Evolutionary conservation across 768 basidiomycete species (phyloP).

Genomic region (Leucosporidium yakuticum): DNA sequence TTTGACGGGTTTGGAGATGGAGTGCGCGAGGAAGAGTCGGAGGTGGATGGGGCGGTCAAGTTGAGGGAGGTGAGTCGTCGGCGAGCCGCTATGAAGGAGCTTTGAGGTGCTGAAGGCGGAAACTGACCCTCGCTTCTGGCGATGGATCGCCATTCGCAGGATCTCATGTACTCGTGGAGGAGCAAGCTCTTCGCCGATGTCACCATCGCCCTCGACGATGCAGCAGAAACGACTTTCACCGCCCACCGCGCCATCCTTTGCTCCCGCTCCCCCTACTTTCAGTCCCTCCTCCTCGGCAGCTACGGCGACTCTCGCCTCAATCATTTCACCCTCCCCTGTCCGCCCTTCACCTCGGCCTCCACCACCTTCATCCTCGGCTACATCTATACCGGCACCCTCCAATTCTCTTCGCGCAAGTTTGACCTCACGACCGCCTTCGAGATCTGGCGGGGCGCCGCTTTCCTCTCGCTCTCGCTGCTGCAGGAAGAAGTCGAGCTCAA

Average conservation of each 20-base stretch:
- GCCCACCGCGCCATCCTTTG: constrained; percentile 89
- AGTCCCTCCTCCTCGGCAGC: constrained; percentile 60
- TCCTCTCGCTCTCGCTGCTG: constrained; percentile 68
- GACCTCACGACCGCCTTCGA: constrained; percentile 88
- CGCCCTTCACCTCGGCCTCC: constrained; percentile 90
- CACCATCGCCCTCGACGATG: constrained; percentile 56
- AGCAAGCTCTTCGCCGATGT: constrained; percentile 89
- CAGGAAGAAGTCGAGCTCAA: constrained; percentile 73
- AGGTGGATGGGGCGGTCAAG: constrained; percentile 66
- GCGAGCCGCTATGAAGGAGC: not conserved
- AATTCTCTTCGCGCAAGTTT: constrained; percentile 85
- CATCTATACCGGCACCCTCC: constrained; percentile 88
- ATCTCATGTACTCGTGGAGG: constrained; percentile 95
- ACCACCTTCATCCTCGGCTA: constrained; percentile 86
- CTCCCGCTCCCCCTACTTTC: constrained; percentile 83
- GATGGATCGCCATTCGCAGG: constrained; percentile 47
- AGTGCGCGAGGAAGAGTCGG: constrained; percentile 44
- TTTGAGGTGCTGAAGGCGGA: not conserved
- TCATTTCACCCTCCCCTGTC: constrained; percentile 70
- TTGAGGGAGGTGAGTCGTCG: constrained; percentile 55
- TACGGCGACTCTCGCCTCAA: constrained; percentile 54
- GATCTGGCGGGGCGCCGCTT: constrained; percentile 74
- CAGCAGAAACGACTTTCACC: constrained; percentile 53
- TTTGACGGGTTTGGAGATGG: constrained; percentile 57
- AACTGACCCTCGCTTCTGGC: not conserved